These are phyloP conservation scores for Tulasnella sp. DNA, from an alignment of 768 basidiomycete species.

Conservation along the genomic window DNA sequence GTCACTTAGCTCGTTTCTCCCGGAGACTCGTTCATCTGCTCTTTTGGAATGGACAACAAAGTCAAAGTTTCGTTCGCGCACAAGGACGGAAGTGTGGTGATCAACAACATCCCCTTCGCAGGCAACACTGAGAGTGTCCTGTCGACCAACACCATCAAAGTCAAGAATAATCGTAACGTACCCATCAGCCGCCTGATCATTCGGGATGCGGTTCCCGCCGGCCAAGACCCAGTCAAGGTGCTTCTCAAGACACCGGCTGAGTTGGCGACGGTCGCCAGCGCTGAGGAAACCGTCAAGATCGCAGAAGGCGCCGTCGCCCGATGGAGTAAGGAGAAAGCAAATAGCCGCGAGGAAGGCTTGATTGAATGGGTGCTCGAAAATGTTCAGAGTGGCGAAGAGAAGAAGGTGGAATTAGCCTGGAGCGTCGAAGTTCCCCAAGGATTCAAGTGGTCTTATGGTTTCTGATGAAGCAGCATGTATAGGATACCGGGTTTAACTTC, in stretches of 20 bases:
- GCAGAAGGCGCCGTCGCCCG: not conserved
- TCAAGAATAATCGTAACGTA: constrained; percentile 37
- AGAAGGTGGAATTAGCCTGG: constrained; percentile 26
- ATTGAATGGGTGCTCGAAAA: constrained; percentile 26
- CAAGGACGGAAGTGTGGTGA: constrained; percentile 31
- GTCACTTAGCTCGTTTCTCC: constrained; percentile 51
- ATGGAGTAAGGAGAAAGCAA: constrained; percentile 21
- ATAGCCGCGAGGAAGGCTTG: constrained; percentile 29
- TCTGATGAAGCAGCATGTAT: not conserved
- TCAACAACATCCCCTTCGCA: constrained; percentile 28
- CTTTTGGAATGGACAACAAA: constrained; percentile 51
- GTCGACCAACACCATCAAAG: constrained; percentile 35
- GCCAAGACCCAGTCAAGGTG: constrained; percentile 33
- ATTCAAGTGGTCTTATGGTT: constrained; percentile 17
- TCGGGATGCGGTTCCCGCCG: constrained; percentile 42
- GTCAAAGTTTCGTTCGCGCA: constrained; percentile 44
- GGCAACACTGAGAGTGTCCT: constrained; percentile 33
- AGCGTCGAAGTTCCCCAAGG: constrained; percentile 28
- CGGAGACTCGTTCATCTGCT: constrained; percentile 58
- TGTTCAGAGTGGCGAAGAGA: constrained; percentile 16
- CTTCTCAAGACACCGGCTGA: constrained; percentile 21
- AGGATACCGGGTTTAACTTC: not conserved
- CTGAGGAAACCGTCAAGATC: constrained; percentile 22
- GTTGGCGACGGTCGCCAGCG: constrained; percentile 24
- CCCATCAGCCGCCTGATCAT: constrained; percentile 38